A percentile compares a stretch with the other conserved stretches of the same genome.
These are phyloP conservation scores for Isatis lusitanica DNA, from an alignment of 441 rosid species.

Conservation along the genomic window DNA sequence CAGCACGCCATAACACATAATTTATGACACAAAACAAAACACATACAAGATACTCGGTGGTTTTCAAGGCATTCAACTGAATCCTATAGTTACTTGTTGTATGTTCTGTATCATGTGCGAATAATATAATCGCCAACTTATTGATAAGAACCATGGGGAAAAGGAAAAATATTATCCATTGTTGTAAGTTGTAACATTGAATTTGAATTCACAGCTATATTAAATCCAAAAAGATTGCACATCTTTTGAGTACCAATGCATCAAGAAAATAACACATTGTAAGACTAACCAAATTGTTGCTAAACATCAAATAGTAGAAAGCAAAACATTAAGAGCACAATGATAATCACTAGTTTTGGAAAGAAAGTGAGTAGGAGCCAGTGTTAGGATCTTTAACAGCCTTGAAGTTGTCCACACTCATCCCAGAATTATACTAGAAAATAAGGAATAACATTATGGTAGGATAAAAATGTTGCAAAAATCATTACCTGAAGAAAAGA, in stretches of 20 bases:
- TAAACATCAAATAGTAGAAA: conserved; percentile 5
- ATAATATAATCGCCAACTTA: neutral
- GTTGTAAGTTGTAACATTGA: conserved; percentile 28
- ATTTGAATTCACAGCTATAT: conserved; percentile 23
- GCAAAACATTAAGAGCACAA: conserved; percentile 10
- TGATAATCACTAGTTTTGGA: conserved; percentile 43
- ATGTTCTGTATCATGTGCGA: conserved; percentile 21
- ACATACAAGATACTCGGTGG: neutral
- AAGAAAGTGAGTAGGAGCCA: conserved; percentile 83
- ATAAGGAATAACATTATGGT: too few species aligned
- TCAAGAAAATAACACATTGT: conserved; percentile 11
- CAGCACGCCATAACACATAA: conserved; percentile 48
- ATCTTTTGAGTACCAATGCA: conserved; percentile 8
- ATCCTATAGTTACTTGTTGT: conserved; percentile 10
- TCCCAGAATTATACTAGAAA: conserved; percentile 41
- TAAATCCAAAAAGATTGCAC: neutral
- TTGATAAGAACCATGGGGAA: neutral
- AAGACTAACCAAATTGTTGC: conserved; percentile 14
- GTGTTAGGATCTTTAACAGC: conserved; percentile 94
- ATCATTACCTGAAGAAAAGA: too few species aligned
- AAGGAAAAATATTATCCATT: neutral
- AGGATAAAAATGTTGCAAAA: too few species aligned
- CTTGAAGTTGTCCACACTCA: conserved; percentile 93
- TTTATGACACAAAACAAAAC: neutral
- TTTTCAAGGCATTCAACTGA: neutral